Percentiles rank a stretch among this genome's conserved stretches.
Evolutionary conservation across 257 asterid genomes (phyloP).

Genomic region (Solanum phureja): DNA sequence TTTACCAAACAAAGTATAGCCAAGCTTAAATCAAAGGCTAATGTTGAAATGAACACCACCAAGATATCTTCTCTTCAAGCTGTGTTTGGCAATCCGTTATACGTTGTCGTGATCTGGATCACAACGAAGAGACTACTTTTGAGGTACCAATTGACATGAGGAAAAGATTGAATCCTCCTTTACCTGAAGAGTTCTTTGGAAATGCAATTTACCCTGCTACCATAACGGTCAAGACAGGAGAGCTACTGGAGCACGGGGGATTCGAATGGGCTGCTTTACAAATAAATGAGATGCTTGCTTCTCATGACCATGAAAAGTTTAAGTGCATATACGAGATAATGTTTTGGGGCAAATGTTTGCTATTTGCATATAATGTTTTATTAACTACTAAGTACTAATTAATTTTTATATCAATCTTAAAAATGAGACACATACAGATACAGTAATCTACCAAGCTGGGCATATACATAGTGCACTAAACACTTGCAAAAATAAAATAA

Average conservation of each 20-base stretch:
- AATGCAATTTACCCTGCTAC: background rate
- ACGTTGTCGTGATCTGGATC: conserved; percentile 7
- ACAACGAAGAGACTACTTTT: background rate
- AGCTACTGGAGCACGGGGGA: background rate
- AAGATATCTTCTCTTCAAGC: conserved; percentile 38
- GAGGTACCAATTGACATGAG: conserved; percentile 10
- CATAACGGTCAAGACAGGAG: background rate
- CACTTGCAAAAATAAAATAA: background rate
- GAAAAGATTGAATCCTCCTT: conserved; percentile 15
- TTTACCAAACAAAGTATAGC: conserved; percentile 16
- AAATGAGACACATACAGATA: background rate
- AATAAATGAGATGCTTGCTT: conserved; percentile 12
- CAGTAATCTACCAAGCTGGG: background rate
- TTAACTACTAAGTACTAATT: too few species aligned
- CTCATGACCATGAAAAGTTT: background rate
- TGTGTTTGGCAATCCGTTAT: conserved; percentile 27
- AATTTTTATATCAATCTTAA: background rate
- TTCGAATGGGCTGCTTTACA: conserved; percentile 12
- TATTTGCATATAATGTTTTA: too few species aligned
- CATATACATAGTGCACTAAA: background rate
- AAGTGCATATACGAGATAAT: too few species aligned
- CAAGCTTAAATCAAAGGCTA: conserved; percentile 27
- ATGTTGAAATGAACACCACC: conserved; percentile 8
- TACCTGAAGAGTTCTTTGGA: conserved; percentile 30
- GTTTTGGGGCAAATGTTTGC: too few species aligned